Conservation (phyloP, 78 protist species). For the Planoprotostelium fungivorum region DNA sequence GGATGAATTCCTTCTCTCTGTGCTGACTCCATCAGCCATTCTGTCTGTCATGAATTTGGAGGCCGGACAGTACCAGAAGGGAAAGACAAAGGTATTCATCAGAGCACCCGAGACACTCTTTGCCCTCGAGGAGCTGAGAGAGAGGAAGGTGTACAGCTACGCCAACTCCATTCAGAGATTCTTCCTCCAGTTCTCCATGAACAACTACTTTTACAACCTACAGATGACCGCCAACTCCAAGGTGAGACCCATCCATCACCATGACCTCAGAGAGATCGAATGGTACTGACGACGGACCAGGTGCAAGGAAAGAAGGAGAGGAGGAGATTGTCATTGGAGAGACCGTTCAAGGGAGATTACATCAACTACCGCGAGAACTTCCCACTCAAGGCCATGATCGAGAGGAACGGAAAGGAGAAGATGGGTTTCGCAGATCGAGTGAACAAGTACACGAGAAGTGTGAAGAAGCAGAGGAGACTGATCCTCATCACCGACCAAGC, state of each 20-base stretch:
- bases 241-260: neutral
- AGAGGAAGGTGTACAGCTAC: constrained; percentile 60
- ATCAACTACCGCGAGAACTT: constrained; percentile 60
- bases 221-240: constrained; percentile 41
- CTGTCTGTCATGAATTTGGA: constrained; percentile 35
- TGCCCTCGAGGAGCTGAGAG: constrained; percentile 56
- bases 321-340: constrained; percentile 42
- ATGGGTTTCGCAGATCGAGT: constrained; percentile 43
- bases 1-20: constrained; percentile 6
- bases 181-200: constrained; percentile 44
- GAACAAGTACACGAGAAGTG: constrained; percentile 31
- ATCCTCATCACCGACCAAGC: constrained; percentile 35
- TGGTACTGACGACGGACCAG: neutral
- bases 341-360: constrained; percentile 59
- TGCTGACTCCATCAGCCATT: constrained; percentile 27
- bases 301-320: constrained; percentile 33
- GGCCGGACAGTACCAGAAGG: constrained; percentile 36
- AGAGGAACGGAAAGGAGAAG: constrained; percentile 34
- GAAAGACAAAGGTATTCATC: constrained; percentile 81
- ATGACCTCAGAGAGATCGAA: neutral
- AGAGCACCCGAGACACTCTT: constrained; percentile 76
- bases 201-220: constrained; percentile 40
- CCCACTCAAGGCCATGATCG: constrained; percentile 44
- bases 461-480: constrained; percentile 34
- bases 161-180: constrained; percentile 61